phyloP scores from a whole-genome alignment of 129 eudicot genomes.

The Calendula officinalis region DNA sequence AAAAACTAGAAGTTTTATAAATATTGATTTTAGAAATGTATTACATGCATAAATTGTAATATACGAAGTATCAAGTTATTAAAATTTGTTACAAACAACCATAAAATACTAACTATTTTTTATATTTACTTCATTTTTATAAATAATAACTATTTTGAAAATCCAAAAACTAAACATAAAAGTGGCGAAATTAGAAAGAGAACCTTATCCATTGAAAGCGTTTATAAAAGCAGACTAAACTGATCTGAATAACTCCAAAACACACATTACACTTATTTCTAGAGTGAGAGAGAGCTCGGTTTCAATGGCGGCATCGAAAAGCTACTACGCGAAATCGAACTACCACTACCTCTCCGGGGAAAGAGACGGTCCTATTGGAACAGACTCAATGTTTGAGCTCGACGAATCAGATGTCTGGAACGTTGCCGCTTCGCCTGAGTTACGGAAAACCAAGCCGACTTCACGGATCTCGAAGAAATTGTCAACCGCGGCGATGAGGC shows the following conservation, averaged over 20 bases:
- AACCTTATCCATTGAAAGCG: slow-evolving; percentile 14
- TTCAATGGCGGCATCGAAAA: slow-evolving; percentile 66
- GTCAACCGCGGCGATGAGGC: slow-evolving; percentile 13
- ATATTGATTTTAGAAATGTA: too few relatives aligned
- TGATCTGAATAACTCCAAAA: slow-evolving; percentile 15
- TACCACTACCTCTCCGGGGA: slow-evolving; percentile 47
- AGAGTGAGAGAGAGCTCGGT: neutral
- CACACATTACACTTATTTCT: slow-evolving; percentile 12
- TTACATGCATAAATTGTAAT: too few relatives aligned
- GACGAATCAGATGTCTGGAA: slow-evolving; percentile 81
- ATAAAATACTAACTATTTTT: too few relatives aligned
- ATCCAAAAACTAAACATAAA: neutral
- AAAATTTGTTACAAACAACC: too few relatives aligned
- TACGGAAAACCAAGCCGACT: slow-evolving; percentile 27
- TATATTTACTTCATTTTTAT: too few relatives aligned
- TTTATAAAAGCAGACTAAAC: slow-evolving; percentile 40
- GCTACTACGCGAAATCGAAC: slow-evolving; percentile 59
- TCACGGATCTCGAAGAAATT: slow-evolving; percentile 43
- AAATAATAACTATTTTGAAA: neutral
- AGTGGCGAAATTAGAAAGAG: neutral
- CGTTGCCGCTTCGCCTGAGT: slow-evolving; percentile 54
- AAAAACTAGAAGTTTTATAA: too few relatives aligned
- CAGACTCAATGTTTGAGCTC: slow-evolving; percentile 56
- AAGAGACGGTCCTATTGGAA: slow-evolving; percentile 1
- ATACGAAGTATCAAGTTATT: too few relatives aligned